These are phyloP conservation scores for Suaeda aralocaspica DNA, from an alignment of 148 eudicot species.

Conservation along the genomic window DNA sequence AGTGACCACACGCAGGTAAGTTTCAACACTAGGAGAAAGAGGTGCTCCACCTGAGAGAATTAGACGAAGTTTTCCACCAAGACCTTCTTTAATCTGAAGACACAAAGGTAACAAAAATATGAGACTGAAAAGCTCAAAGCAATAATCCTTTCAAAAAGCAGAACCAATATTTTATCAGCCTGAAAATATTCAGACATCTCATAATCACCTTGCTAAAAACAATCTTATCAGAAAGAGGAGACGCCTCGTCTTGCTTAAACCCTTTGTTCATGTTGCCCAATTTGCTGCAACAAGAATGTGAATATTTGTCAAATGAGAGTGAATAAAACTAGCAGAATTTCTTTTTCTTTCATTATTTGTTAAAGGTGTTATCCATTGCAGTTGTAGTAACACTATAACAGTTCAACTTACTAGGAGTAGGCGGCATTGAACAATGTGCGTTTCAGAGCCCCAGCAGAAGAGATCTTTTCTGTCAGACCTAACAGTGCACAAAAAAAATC, in stretches of 20 bases:
- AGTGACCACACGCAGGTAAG: slow-evolving; percentile 68
- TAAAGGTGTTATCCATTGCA: not conserved
- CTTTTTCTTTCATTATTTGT: not conserved
- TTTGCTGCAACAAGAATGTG: slow-evolving; percentile 50
- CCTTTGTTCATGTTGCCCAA: slow-evolving; percentile 72
- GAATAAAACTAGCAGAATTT: not conserved
- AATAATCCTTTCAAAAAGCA: not conserved
- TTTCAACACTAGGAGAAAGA: slow-evolving; percentile 70
- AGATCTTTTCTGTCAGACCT: slow-evolving; percentile 72
- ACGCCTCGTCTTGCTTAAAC: slow-evolving; percentile 67
- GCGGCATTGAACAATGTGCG: slow-evolving; percentile 70
- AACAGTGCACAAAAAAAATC: slow-evolving; percentile 16
- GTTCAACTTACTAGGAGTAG: slow-evolving; percentile 73
- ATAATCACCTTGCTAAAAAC: slow-evolving; percentile 72
- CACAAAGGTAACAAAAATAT: slow-evolving; percentile 5
- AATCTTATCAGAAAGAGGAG: slow-evolving; percentile 72
- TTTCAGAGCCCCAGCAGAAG: slow-evolving; percentile 56
- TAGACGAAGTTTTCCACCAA: slow-evolving; percentile 79
- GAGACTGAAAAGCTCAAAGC: not conserved
- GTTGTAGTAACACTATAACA: not conserved
- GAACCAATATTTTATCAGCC: not conserved
- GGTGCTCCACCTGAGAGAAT: slow-evolving; percentile 96
- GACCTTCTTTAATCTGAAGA: slow-evolving; percentile 72
- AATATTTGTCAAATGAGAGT: not conserved
- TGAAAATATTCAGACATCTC: not conserved